Base-by-base conservation (phyloP, 805 yeast genomes). In the Saturnispora dispora region DNA sequence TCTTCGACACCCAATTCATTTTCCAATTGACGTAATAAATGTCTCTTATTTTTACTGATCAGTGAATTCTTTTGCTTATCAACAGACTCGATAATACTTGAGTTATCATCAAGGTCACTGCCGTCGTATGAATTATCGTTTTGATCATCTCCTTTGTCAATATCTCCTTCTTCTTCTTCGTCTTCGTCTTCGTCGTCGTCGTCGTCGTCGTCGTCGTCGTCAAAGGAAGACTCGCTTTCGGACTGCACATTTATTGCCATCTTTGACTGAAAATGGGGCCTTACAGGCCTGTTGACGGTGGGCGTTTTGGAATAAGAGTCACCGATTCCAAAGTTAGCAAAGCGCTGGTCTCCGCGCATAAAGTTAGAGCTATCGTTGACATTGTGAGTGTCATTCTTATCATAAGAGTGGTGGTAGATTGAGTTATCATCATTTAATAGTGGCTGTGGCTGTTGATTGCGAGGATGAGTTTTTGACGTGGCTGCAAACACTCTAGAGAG, bases 401-500 rank as follows among this genome's bases (percentile, higher is more conserved):
- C 61, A 40, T 57, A 59, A 45, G 63, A 56, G 35, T 59, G 57
- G 43, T 60, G 61, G 9, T 57, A 50, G 20, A 63, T 62, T 35
- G 56, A 54, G 50, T 57, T 62, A 45, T 62, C 66, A 25, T 63
- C 66, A 44, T 58, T 64, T 17, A 61, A 52, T 35, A 68, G 55
- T 7, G 72, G 72, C 13, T 60, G 39, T 9, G 23, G 35, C 1
- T 58, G 50, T 5, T 55, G 49, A 27, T 55, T 58, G 41, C 57
- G 22, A 20, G 20, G 22, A 8, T 37, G 41, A 4, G 23, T 59
- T 4, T 64, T 60, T 9, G 72, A 69, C 40, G 64, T 62, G 46
- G 68, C 61, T 4, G 85, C 87, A 64, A 82, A 81, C 22, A 82
- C 83, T 41, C 86, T 70, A 9, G 84, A 79, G 53, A 82, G 69